These are phyloP conservation scores for Candida adriatica DNA, from an alignment of 805 yeast genomes.

Conservation along the genomic window DNA sequence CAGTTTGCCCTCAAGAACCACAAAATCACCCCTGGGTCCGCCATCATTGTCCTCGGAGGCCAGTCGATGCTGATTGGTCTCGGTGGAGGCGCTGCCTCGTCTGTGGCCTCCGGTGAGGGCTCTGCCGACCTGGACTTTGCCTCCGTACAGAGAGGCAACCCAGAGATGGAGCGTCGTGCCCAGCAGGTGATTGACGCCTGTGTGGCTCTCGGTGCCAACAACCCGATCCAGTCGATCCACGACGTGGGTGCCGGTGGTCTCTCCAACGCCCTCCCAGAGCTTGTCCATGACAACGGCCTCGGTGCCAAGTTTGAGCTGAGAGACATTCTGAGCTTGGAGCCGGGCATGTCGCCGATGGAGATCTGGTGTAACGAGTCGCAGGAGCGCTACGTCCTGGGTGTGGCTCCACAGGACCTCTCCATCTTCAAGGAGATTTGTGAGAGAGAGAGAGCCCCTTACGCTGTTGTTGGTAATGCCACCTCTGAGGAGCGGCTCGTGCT, in stretches of 20 bases:
- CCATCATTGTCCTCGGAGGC: slow-evolving; percentile 92
- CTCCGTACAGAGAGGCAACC: slow-evolving; percentile 98
- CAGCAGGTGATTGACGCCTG: slow-evolving; percentile 97
- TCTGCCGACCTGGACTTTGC: slow-evolving; percentile 96
- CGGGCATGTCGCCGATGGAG: slow-evolving; percentile 99
- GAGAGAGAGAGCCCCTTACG: slow-evolving; percentile 94
- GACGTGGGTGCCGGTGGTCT: slow-evolving; percentile 99
- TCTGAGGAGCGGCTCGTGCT: slow-evolving; percentile 76
- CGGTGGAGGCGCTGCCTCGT: slow-evolving; percentile 99
- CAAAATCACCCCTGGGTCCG: slow-evolving; percentile 86
- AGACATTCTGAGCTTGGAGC: slow-evolving; percentile 83
- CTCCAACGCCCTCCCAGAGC: slow-evolving; percentile 94
- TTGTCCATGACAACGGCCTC: slow-evolving; percentile 92
- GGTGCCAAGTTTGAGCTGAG: slow-evolving; percentile 93
- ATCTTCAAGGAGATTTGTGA: slow-evolving; percentile 73
- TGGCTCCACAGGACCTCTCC: slow-evolving; percentile 68
- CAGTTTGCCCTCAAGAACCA: slow-evolving; percentile 82
- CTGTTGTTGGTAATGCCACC: slow-evolving; percentile 93
- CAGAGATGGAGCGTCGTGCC: slow-evolving; percentile 98
- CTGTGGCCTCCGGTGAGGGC: slow-evolving; percentile 93
- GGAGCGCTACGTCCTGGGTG: slow-evolving; percentile 95
- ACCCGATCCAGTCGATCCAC: slow-evolving; percentile 91
- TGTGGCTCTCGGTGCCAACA: slow-evolving; percentile 64
- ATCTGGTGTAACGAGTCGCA: slow-evolving; percentile 99
- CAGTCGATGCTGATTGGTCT: slow-evolving; percentile 96